Evolutionary conservation across 23 red algal species (phyloP).

Genomic region (Gracilaria gracilis): DNA sequence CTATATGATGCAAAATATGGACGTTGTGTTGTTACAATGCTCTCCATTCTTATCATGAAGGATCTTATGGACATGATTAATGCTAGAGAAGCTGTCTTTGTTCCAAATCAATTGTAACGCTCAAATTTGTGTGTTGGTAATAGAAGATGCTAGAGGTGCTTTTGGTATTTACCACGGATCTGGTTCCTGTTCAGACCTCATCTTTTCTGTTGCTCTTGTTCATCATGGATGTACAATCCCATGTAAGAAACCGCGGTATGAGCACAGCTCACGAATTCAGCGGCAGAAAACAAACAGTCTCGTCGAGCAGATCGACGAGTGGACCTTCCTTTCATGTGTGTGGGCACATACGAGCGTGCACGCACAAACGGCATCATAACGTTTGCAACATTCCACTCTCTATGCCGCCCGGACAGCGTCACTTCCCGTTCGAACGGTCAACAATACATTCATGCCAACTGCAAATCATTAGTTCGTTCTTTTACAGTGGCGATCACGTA

Average conservation of each 20-base stretch:
- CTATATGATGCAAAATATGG: too few species aligned
- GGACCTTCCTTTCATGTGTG: background rate
- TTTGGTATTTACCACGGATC: background rate
- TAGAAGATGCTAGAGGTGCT: background rate
- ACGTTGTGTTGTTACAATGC: too few species aligned
- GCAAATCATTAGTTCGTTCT: constrained; percentile 1
- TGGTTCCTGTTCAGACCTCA: background rate
- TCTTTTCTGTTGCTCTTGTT: background rate
- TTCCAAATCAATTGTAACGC: background rate
- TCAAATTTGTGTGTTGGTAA: background rate
- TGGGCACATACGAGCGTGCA: background rate
- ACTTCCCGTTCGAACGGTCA: background rate
- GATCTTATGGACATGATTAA: too few species aligned
- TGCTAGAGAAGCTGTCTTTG: too few species aligned
- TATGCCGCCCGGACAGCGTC: background rate
- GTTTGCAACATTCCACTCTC: background rate
- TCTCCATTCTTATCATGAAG: too few species aligned
- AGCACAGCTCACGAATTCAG: background rate
- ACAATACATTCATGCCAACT: background rate
- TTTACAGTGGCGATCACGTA: background rate
- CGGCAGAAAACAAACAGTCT: background rate
- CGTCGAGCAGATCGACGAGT: background rate
- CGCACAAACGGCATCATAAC: background rate
- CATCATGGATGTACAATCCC: background rate
- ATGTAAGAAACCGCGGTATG: background rate